Evolutionary conservation across 2,329 filamentous ascomycete species (phyloP).

Genomic region (Colletotrichum sp.): DNA sequence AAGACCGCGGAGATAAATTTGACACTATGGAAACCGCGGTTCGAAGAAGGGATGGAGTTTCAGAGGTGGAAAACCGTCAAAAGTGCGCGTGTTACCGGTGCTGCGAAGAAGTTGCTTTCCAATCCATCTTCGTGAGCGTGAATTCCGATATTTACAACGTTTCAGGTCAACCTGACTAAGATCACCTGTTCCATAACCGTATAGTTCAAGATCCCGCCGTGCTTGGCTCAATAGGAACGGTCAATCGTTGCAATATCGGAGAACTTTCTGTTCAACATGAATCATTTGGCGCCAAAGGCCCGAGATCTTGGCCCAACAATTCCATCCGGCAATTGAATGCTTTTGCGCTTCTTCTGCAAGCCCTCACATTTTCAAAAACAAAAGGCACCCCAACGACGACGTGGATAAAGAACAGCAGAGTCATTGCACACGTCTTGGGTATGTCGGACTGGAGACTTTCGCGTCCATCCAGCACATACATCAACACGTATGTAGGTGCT

Average conservation of each 20-base stretch:
- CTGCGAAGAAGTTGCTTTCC: background rate
- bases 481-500: too few relatives aligned
- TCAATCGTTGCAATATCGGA: background rate
- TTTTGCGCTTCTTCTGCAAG: accelerated
- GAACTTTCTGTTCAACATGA: background rate
- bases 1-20: background rate
- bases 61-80: background rate
- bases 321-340: background rate
- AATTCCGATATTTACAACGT: background rate
- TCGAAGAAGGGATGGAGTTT: background rate
- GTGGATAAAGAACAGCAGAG: background rate
- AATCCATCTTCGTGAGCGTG: background rate
- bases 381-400: background rate
- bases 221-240: background rate
- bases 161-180: background rate
- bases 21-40: accelerated
- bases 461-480: too few relatives aligned
- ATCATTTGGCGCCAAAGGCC: background rate
- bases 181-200: background rate
- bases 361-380: background rate
- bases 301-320: background rate
- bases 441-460: too few relatives aligned
- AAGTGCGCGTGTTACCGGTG: background rate
- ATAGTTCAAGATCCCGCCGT: background rate
- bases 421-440: background rate